phyloP scores from a whole-genome alignment of 805 yeast species.

The Lipomyces mesembrius region DNA sequence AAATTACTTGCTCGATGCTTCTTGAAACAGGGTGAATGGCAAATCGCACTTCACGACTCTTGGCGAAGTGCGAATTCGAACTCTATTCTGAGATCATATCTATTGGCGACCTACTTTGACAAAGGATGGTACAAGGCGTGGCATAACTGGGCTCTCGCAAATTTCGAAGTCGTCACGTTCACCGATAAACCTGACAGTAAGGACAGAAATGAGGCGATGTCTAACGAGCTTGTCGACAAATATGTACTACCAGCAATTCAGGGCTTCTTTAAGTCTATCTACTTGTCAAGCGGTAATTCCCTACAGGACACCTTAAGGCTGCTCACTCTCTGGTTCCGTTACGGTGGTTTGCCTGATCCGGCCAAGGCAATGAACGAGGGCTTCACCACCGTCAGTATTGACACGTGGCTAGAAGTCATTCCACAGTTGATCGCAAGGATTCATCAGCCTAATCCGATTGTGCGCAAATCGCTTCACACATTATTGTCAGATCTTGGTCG shows the following conservation, averaged over 20 bases:
- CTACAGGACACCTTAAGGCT: slow-evolving; percentile 90
- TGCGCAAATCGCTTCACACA: slow-evolving; percentile 77
- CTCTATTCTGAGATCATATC: slow-evolving; percentile 85
- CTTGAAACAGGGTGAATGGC: slow-evolving; percentile 98
- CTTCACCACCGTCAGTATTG: slow-evolving; percentile 82
- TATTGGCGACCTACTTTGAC: slow-evolving; percentile 94
- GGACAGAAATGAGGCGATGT: slow-evolving; percentile 33
- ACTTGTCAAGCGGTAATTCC: slow-evolving; percentile 83
- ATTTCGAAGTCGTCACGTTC: slow-evolving; percentile 88
- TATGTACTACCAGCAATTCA: slow-evolving; percentile 95
- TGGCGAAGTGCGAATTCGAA: slow-evolving; percentile 80
- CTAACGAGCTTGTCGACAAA: slow-evolving; percentile 62
- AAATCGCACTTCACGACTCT: slow-evolving; percentile 72
- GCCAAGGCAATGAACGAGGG: slow-evolving; percentile 91
- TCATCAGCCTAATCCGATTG: slow-evolving; percentile 89
- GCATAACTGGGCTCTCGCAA: slow-evolving; percentile 99
- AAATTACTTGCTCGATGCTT: slow-evolving; percentile 89
- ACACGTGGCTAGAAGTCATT: slow-evolving; percentile 92
- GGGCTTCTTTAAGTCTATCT: slow-evolving; percentile 94
- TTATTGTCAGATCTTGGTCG: slow-evolving; percentile 85
- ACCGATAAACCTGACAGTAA: slow-evolving; percentile 43
- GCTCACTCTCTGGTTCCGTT: slow-evolving; percentile 92
- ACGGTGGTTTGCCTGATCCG: slow-evolving; percentile 92
- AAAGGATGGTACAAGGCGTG: slow-evolving; percentile 95
- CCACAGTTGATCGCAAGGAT: slow-evolving; percentile 96